A percentile compares a stretch with the other conserved stretches of the same genome.
These are phyloP conservation scores for Pseudogymnoascus sp. DNA, from an alignment of 2,329 filamentous ascomycete genomes.

Conservation along the genomic window DNA sequence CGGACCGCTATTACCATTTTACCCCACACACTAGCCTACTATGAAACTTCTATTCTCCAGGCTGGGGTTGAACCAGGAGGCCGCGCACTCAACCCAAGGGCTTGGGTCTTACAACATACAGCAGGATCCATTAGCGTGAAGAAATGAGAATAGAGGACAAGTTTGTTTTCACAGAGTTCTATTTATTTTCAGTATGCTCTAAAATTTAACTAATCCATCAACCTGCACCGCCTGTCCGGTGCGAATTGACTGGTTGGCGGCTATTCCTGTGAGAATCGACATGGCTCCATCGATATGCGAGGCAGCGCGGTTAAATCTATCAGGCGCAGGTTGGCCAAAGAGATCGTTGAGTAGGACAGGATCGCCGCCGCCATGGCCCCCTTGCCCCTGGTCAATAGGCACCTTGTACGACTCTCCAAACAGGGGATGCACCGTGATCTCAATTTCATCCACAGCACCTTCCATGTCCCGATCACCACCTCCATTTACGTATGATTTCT, in stretches of 20 bases:
- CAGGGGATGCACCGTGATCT: constrained; percentile 43
- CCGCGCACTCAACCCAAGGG: not conserved
- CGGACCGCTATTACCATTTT: not conserved
- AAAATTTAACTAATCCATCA: constrained; percentile 30
- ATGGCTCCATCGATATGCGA: constrained; percentile 51
- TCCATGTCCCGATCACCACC: constrained; percentile 49
- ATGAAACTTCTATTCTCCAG: not conserved
- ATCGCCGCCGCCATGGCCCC: constrained; percentile 54
- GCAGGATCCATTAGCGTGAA: not conserved
- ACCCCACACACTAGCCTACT: not conserved
- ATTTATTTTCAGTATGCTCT: not conserved
- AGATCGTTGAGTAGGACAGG: constrained; percentile 48
- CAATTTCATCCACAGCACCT: constrained; percentile 43
- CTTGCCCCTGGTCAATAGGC: constrained; percentile 42
- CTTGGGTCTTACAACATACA: too few relatives aligned
- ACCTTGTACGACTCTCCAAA: constrained; percentile 51
- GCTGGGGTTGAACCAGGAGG: not conserved
- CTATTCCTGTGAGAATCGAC: constrained; percentile 52
- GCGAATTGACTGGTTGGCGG: constrained; percentile 49
- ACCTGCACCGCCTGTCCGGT: constrained; percentile 50
- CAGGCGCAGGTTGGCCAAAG: constrained; percentile 45
- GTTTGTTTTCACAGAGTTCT: not conserved
- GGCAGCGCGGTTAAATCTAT: constrained; percentile 47
- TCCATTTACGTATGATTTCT: constrained; percentile 54
- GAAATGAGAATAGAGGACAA: not conserved